Evolutionary conservation across 78 protist genomes (phyloP), one percentile per base, ranked within the genome.

Genomic region (Mantamonas sphyraenae): DNA sequence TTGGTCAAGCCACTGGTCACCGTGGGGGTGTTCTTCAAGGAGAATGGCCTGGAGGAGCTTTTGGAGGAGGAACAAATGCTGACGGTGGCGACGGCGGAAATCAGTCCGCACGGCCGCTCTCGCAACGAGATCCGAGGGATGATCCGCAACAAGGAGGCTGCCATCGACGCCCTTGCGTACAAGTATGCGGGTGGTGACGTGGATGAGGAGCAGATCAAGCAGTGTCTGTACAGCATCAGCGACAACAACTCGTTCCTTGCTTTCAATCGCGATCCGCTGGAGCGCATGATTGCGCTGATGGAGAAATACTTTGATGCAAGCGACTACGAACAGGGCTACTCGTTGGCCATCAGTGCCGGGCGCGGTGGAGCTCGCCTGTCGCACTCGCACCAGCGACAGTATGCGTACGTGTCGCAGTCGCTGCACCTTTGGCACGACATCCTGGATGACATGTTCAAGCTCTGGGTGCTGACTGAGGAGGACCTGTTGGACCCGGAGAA

Each of bases 401-500:
- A 47, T 57, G 35, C 58, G 51, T 90, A 85, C 65, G 94, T 87
- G 16, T 62, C 72, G 65, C 95, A 95, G 72, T 73, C 93, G 1
- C 89, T 95, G 2, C 40, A 69, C 37, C 85, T 95, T 26, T 95
- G 99, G 99, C 55, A 93, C 40, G 81, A 82, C 57, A 82, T 95
- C 45, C 73, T 76, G 31, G 81, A 90, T 80, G 93, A 95, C 68
- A 80, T 95, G 80, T 95, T 83, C 69, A 24, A 40, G 37, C 85
- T 93, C 37, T 93, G 97, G 97, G 30, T 57, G 16, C 24, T 73
- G n/a, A 90, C 95, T 0, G 97, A 89, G 59, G 91, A 20, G 35
- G 17, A 30, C 26, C 20, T 34, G 73, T 61, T 0, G 7, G n/a
- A 10, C 31, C 3, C 42, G 24, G 74, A 66, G 3, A 74, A 72